Evolutionary conservation across 1,139 yeast genomes (phyloP).

Genomic region (Wickerhamiella infanticola): DNA sequence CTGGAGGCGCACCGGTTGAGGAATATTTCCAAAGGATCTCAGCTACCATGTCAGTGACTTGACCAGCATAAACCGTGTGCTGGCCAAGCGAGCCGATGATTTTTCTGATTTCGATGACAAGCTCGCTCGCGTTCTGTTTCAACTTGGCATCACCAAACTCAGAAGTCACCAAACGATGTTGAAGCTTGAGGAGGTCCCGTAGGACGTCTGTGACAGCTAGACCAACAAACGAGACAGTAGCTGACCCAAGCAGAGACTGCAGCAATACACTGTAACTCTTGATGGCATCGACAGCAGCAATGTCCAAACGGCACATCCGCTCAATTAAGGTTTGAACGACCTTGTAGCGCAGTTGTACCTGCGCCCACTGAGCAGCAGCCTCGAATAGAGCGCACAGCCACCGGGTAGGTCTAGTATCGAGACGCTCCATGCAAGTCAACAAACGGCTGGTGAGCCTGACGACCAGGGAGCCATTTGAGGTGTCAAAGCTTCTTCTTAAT

Average conservation of each 20-base stretch:
- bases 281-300: conserved; percentile 28
- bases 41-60: conserved; percentile 56
- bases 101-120: conserved; percentile 17
- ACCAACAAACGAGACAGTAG: conserved; percentile 69
- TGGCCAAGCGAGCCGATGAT: conserved; percentile 50
- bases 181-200: conserved; percentile 46
- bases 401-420: conserved; percentile 14
- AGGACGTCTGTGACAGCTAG: conserved; percentile 73
- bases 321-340: conserved; percentile 35
- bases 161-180: conserved; percentile 31
- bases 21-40: conserved; percentile 26
- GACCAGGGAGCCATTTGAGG: conserved; percentile 1
- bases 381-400: conserved; percentile 51
- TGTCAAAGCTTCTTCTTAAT: conserved; percentile 1
- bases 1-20: background rate
- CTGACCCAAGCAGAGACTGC: conserved; percentile 54
- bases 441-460: background rate
- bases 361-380: conserved; percentile 61
- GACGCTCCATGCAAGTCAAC: background rate
- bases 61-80: conserved; percentile 66
- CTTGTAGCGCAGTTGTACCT: conserved; percentile 73
- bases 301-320: conserved; percentile 18
- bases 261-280: conserved; percentile 37
- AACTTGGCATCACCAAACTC: conserved; percentile 4
- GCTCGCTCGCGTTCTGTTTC: conserved; percentile 1